Evolutionary conservation across 1,284 basidiomycete genomes (phyloP).

Genomic region (Gomphus bonarii): DNA sequence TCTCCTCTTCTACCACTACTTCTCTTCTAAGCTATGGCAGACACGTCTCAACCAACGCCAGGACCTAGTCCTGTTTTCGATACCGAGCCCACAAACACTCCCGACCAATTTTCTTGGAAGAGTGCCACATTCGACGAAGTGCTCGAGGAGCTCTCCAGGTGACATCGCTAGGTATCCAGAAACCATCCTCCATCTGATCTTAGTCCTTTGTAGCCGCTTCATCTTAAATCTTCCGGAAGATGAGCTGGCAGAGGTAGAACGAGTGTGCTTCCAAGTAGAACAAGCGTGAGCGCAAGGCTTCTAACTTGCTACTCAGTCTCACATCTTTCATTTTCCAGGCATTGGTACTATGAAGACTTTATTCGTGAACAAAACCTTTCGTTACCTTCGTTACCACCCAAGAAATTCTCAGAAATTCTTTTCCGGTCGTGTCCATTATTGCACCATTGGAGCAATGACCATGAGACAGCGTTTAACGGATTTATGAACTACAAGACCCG

Average conservation of each 20-base stretch:
- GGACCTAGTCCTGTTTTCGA: background rate
- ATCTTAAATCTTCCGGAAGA: constrained; percentile 94
- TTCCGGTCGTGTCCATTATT: constrained; percentile 78
- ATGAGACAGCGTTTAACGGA: constrained; percentile 69
- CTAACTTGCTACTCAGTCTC: background rate
- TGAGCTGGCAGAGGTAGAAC: constrained; percentile 84
- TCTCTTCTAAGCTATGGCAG: constrained; percentile 6
- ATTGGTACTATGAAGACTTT: constrained; percentile 99
- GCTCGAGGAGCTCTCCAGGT: constrained; percentile 77
- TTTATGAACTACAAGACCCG: constrained; percentile 96
- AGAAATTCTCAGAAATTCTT: constrained; percentile 91
- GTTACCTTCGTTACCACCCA: constrained; percentile 81
- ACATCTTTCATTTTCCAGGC: constrained; percentile 36
- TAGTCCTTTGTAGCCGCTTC: constrained; percentile 59
- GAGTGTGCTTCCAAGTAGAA: constrained; percentile 98
- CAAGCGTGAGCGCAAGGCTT: constrained; percentile 68
- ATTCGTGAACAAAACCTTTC: constrained; percentile 84
- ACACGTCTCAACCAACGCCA: background rate
- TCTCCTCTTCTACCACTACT: constrained; percentile 22
- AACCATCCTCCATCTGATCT: constrained; percentile 11
- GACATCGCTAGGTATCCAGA: constrained; percentile 40
- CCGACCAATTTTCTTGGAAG: constrained; percentile 15
- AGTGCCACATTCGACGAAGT: constrained; percentile 33
- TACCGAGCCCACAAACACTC: constrained; percentile 10
- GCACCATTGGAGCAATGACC: constrained; percentile 69